Evolutionary conservation across 225 moss, liverwort and hornwort species (phyloP), one percentile per base, ranked within the genome.

Genomic region (Polytrichum commune): DNA sequence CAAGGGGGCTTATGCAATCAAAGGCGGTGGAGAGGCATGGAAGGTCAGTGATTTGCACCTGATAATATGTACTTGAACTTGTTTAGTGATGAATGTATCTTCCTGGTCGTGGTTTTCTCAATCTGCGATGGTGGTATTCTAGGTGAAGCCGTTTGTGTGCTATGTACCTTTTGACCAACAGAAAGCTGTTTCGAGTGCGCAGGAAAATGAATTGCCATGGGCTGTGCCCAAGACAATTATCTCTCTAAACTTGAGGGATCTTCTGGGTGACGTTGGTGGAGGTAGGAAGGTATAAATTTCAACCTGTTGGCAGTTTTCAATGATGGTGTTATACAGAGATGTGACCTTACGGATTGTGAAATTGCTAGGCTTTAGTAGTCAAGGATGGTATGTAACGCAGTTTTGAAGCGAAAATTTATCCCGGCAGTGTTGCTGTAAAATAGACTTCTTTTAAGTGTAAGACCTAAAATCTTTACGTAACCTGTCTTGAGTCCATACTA

Each of bases 1-100:
- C 76, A 86, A 90, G 83, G 76, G 84, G 8, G 95, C 91, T 5
- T 93, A 79, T 63, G 93, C 91, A 29, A 77, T 96, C 64, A 89
- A 83, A 79, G 95, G 83, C 38, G 95, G 95, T 27, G 87, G 91
- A 32, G 93, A 90, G 66, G 95, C 93, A 24, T 96, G 95, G 95
- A 75, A 85, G 91, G 92, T 91, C 53, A 54, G 18, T 58, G 58
- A 57, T 57, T 57, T 57, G 19, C 57, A 57, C 32, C 6, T 32
- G 32, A 33, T 33, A 33, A 8, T 33, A 6, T 66, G 65, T 32
- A 6, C 26, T 27, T 27, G 65, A 33, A 33, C 8, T 33, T 33
- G 33, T 7, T 33, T 33, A 33, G 7, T 33, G 33, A 7, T 33
- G 33, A 7, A 33, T 33, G 33, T 8, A 33, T 33, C 33, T 33